These are phyloP conservation scores for Cerioporus squamosus DNA, from an alignment of 1,284 basidiomycete species.

Conservation along the genomic window DNA sequence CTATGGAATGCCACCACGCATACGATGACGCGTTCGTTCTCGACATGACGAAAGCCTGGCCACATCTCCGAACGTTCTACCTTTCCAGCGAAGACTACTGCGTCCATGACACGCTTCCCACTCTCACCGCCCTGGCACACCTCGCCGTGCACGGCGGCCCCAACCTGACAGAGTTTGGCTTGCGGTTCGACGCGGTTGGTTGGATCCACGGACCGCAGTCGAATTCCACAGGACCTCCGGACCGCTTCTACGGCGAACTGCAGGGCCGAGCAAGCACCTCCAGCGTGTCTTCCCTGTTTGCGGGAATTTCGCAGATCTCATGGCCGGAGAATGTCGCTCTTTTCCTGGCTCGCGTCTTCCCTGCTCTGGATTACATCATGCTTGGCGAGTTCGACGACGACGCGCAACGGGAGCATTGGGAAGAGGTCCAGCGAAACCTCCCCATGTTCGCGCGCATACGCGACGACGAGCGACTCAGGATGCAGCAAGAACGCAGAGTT, in stretches of 20 bases:
- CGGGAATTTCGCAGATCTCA: background rate
- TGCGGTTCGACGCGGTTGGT: background rate
- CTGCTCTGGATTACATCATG: background rate
- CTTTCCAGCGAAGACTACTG: background rate
- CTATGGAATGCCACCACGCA: background rate
- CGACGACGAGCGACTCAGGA: too few relatives aligned
- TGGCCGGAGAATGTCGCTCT: background rate
- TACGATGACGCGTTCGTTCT: background rate
- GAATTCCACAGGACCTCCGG: background rate
- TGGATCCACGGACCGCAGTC: background rate
- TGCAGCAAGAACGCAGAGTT: too few relatives aligned
- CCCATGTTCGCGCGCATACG: too few relatives aligned
- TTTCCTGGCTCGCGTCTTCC: slow-evolving; percentile 6
- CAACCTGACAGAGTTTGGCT: background rate
- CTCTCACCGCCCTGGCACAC: background rate
- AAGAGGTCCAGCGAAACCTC: background rate
- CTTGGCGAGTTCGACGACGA: background rate
- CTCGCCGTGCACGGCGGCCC: slow-evolving; percentile 1
- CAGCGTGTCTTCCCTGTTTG: background rate
- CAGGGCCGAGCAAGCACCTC: background rate
- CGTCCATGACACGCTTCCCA: background rate
- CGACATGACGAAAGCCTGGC: background rate
- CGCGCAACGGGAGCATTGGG: background rate
- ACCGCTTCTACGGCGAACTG: background rate
- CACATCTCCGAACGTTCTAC: background rate